phyloP scores from a whole-genome alignment of 352 stramenopile genomes.

The Phytophthora ohioensis region DNA sequence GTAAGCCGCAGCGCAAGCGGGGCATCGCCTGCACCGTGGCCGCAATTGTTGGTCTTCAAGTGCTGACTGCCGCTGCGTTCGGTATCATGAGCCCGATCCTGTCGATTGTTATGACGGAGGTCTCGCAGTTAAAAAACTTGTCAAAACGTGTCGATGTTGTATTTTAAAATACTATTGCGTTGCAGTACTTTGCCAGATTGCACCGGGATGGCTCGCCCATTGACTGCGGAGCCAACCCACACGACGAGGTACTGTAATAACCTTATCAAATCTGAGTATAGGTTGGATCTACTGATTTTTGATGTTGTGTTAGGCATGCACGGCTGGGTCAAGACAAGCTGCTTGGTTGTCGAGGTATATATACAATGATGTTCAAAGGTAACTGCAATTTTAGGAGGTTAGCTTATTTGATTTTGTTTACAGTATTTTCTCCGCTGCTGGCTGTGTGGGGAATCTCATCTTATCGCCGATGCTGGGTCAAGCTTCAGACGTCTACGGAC shows the following conservation, averaged over 20 bases:
- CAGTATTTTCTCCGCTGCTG: constrained; percentile 66
- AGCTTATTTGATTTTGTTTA: background rate
- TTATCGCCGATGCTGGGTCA: constrained; percentile 73
- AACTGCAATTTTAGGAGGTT: too few relatives aligned
- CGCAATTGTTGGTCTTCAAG: constrained; percentile 53
- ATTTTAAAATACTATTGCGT: background rate
- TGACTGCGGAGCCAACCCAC: constrained; percentile 62
- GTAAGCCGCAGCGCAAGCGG: constrained; percentile 11
- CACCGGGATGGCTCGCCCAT: constrained; percentile 56
- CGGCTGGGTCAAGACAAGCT: constrained; percentile 67
- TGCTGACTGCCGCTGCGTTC: constrained; percentile 65
- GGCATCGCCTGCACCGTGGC: constrained; percentile 42
- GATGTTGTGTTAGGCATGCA: constrained; percentile 48
- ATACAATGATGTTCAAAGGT: too few relatives aligned
- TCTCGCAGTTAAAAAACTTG: constrained; percentile 12
- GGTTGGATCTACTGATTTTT: background rate
- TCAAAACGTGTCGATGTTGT: background rate
- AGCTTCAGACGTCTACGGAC: constrained; percentile 71
- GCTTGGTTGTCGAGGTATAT: constrained; percentile 71
- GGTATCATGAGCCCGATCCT: constrained; percentile 75
- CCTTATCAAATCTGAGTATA: background rate
- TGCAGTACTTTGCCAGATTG: constrained; percentile 75
- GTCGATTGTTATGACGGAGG: constrained; percentile 74
- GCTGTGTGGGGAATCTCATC: constrained; percentile 66
- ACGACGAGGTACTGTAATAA: constrained; percentile 37